phyloP scores from a whole-genome alignment of 805 yeast species.

The Starmerella kuoi region DNA sequence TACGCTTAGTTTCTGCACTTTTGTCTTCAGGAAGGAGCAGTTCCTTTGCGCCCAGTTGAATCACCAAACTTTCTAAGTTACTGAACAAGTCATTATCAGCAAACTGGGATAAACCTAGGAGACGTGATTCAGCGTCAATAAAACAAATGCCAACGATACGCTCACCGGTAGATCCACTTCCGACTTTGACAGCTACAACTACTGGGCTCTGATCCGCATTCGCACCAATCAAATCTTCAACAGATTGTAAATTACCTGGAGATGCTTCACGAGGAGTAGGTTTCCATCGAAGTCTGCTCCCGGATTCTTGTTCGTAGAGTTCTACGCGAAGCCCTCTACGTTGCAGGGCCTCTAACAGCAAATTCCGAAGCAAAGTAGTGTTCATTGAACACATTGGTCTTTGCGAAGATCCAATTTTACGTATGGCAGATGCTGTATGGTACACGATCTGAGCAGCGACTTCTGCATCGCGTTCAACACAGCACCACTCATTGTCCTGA shows the following conservation, averaged over 20 bases:
- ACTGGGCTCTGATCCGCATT: slow-evolving; percentile 39
- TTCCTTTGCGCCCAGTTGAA: slow-evolving; percentile 85
- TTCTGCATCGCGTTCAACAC: slow-evolving; percentile 63
- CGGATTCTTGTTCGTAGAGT: slow-evolving; percentile 46
- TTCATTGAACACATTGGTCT: slow-evolving; percentile 51
- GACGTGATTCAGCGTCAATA: slow-evolving; percentile 56
- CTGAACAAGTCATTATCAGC: slow-evolving; percentile 79
- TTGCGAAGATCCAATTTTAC: slow-evolving; percentile 30
- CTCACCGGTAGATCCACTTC: slow-evolving; percentile 31
- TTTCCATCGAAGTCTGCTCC: slow-evolving; percentile 38
- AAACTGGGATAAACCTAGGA: slow-evolving; percentile 64
- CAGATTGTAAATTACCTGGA: slow-evolving; percentile 76
- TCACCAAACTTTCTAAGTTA: slow-evolving; percentile 70
- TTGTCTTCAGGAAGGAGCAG: slow-evolving; percentile 41
- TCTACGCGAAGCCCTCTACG: slow-evolving; percentile 68
- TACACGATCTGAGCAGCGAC: slow-evolving; percentile 74
- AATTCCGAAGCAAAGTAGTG: slow-evolving; percentile 52
- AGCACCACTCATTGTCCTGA: slow-evolving; percentile 61
- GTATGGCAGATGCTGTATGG: slow-evolving; percentile 71
- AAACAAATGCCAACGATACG: slow-evolving; percentile 65
- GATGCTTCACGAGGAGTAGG: slow-evolving; percentile 48
- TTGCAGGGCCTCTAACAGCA: slow-evolving; percentile 54
- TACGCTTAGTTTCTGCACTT: slow-evolving; percentile 41
- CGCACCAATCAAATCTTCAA: slow-evolving; percentile 55
- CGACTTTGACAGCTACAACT: slow-evolving; percentile 40